Evolutionary conservation across 352 stramenopile species (phyloP).

Genomic region (Globisporangium heterothallicum): DNA sequence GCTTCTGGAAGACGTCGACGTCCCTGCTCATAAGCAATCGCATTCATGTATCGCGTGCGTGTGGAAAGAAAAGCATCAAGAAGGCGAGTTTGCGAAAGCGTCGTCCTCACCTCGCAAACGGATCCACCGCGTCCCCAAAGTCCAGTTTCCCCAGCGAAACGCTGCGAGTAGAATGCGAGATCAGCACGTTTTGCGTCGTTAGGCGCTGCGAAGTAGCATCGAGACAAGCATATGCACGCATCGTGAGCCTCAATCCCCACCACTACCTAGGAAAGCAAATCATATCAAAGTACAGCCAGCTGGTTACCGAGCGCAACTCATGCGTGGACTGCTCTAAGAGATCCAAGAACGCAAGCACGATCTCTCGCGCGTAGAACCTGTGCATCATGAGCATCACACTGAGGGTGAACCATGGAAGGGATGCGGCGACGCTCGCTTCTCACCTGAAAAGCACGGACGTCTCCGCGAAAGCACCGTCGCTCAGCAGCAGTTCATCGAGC

Average conservation of each 20-base stretch:
- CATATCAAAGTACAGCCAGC: not conserved
- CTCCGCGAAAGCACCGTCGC: conserved; percentile 3
- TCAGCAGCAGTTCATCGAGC: conserved; percentile 1
- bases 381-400: not conserved
- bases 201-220: conserved; percentile 3
- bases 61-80: not conserved
- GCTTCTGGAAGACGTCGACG: not conserved
- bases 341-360: conserved; percentile 24
- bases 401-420: not conserved
- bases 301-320: conserved; percentile 9
- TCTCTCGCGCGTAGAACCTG: conserved; percentile 8
- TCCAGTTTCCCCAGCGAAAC: conserved; percentile 1
- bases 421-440: no score
- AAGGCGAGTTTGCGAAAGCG: not conserved
- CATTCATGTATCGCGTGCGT: no score
- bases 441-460: conserved; percentile 4
- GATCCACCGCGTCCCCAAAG: conserved; percentile 6
- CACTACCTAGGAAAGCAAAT: not conserved
- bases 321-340: conserved; percentile 27
- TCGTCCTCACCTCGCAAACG: conserved; percentile 3
- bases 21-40: no score
- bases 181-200: not conserved
- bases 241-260: not conserved
- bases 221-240: not conserved
- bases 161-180: conserved; percentile 1